Conservation (phyloP, 2,329 filamentous ascomycete genomes). For the Cladophialophora yegresii region DNA sequence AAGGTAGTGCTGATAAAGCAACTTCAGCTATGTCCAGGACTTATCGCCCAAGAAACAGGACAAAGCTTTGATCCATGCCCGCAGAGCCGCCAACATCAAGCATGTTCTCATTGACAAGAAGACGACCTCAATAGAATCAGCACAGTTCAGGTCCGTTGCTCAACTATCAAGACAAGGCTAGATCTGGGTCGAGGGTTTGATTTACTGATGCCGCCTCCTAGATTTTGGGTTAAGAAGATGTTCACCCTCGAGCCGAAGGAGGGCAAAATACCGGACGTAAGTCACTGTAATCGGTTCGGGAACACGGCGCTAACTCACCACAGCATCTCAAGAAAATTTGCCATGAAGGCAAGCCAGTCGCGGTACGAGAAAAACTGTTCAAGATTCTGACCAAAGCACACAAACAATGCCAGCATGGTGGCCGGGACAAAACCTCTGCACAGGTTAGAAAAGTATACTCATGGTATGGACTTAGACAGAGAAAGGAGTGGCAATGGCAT, state of each 20-base stretch:
- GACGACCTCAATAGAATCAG: slow-evolving; percentile 53
- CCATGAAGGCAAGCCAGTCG: slow-evolving; percentile 56
- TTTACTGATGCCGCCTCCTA: slow-evolving; percentile 31
- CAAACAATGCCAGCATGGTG: slow-evolving; percentile 54
- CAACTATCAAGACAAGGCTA: background rate
- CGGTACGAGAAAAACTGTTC: slow-evolving; percentile 55
- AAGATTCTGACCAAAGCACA: slow-evolving; percentile 55
- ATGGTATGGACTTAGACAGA: slow-evolving; percentile 44
- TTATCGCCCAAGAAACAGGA: slow-evolving; percentile 56
- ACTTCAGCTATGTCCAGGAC: slow-evolving; percentile 51
- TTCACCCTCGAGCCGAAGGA: slow-evolving; percentile 51
- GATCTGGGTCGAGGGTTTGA: background rate
- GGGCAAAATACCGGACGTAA: slow-evolving; percentile 44
- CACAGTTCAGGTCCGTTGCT: slow-evolving; percentile 50
- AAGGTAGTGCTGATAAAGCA: background rate
- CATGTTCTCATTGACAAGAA: slow-evolving; percentile 53
- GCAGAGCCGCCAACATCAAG: slow-evolving; percentile 51
- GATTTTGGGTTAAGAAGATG: slow-evolving; percentile 59
- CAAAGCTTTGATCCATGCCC: slow-evolving; percentile 54
- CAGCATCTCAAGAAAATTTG: slow-evolving; percentile 48
- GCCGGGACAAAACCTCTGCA: slow-evolving; percentile 56
- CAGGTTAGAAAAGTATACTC: slow-evolving; percentile 54
- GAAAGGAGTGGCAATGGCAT: background rate
- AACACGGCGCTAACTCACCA: background rate
- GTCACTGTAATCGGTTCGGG: slow-evolving; percentile 22